Conservation (phyloP, 2,329 filamentous ascomycete genomes). For the Ploettnerulaceae sp. region DNA sequence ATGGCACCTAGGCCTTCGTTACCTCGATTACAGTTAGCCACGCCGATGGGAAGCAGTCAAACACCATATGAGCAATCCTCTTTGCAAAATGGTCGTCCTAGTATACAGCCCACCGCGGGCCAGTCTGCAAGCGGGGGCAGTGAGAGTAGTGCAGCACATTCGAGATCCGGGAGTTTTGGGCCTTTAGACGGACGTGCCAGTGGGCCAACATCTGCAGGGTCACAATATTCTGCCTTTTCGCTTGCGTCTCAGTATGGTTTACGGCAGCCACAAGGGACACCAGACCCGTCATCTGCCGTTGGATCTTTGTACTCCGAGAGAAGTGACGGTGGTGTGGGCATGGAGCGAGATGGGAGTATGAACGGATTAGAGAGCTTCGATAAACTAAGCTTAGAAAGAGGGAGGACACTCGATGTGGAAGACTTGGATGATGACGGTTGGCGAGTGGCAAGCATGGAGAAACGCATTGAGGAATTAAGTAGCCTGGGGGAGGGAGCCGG, state of each 20-base stretch:
- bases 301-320: slow-evolving; percentile 79
- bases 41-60: slow-evolving; percentile 76
- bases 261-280: slow-evolving; percentile 62
- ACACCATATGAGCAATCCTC: slow-evolving; percentile 61
- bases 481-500: slow-evolving; percentile 92
- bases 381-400: slow-evolving; percentile 75
- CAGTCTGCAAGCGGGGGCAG: slow-evolving; percentile 72
- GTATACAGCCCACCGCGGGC: slow-evolving; percentile 46
- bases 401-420: slow-evolving; percentile 81
- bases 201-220: slow-evolving; percentile 82
- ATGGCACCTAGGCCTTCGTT: slow-evolving; percentile 48
- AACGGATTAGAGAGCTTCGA: slow-evolving; percentile 74
- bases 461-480: slow-evolving; percentile 81
- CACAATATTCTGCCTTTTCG: slow-evolving; percentile 76
- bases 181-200: slow-evolving; percentile 69
- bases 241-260: slow-evolving; percentile 72
- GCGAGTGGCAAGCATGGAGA: slow-evolving; percentile 86
- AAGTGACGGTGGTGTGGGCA: slow-evolving; percentile 67
- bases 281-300: slow-evolving; percentile 84
- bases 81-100: slow-evolving; percentile 33
- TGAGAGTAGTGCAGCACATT: slow-evolving; percentile 73
- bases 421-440: slow-evolving; percentile 93
- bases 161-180: slow-evolving; percentile 78
- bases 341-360: slow-evolving; percentile 79
- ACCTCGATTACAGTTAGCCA: slow-evolving; percentile 79